Base-by-base conservation (phyloP, 208 protist genomes). In the Acanthamoeba culbertsoni region DNA sequence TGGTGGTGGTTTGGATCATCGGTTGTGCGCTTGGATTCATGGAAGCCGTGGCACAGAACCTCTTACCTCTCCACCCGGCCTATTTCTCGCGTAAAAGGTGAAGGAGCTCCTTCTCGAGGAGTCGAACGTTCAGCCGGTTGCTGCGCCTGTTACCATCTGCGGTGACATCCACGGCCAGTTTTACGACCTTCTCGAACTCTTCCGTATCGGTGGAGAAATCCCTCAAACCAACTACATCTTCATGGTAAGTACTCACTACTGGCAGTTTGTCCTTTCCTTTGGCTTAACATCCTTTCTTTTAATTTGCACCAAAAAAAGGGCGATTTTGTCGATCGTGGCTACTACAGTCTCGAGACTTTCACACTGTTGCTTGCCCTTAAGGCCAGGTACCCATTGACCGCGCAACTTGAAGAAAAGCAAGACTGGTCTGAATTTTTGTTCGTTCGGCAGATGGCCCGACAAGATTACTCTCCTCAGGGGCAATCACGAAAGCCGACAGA, bases 101-200 rank as follows among this genome's bases (percentile, higher is more conserved):
- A 97, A 98, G 75, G 97, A 98, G 71, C 77, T 98, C 14, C 95
- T 99, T 59, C 68, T 98, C 10, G 96, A 97, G 57, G 97, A 98
- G 59, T 48, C 92, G 26, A 99, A 99, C 94, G 98, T 99, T 33
- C 97, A 99, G 88, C 93, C 96, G 16, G 97, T 99, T 16, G 94
- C 96, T 68, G 96, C 98, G n/a, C 99, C 99, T 1, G 98, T 99
- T 1, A 99, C 98, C 0, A 98, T 99, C 1, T 99, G 99, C 95
- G 99, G 99, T 26, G 99, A 99, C 96, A 99, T 99, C 62, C 99
- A 99, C 95, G 99, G 99, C 5, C 99, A 99, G 96, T 99, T 99
- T 86, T 98, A 99, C 96, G 99, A 99, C 94, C 94, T 99, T 45
- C 95, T 99, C 20, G 98, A 99, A 95, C 96, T 99, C 20, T 99